Evolutionary conservation across 164 flowering plant genomes (phyloP), one percentile per base, ranked within the genome.

Genomic region (Cinnamomum micranthum): DNA sequence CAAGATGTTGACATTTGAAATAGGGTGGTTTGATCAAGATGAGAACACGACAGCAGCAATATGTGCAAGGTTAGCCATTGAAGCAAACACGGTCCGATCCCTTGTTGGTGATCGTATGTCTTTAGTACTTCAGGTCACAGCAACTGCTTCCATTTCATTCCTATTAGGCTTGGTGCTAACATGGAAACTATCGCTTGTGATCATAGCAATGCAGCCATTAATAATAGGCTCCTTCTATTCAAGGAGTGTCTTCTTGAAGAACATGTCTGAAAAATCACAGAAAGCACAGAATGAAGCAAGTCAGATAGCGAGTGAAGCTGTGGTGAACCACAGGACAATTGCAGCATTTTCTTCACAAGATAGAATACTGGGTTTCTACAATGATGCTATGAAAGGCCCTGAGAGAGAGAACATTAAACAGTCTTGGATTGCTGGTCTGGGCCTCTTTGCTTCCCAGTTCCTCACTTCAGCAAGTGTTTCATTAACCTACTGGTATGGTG

Each of bases 1-100:
- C 2, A 94, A 94, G 85, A 85, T 92, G 12, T 84, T 94, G 5
- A 92, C 97, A 0, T 94, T 92, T 80, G 98, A 94, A 73, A 83
- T 94, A 23, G 95, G 91, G 1, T 94, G 98, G 98, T 94, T 90
- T 69, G 96, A 92, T 80, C 86, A 83, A 65, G 91, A 89, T 50
- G 90, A 90, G 77, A 92, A 94, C 73, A 84, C 93, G 2, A 90
- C 88, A 17, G 96, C 92, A 2, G 88, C 96, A 0, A 75, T 94
- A 67, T 94, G 97, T 79, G 86, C 95, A 28, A 80, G 97, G 72
- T 90, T 94, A 4, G 93, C 92, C 73, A 87, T 87, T 70, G 98
- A 92, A 77, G 97, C 97, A 78, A 88, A 85, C 78, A 87, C 86
- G 89, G 97, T 93, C 15, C 67, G 85, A 24, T 84, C 90, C 59